Evolutionary conservation across 225 moss, liverwort and hornwort genomes (phyloP).

Genomic region (Pseudisothecium myosuroides): DNA sequence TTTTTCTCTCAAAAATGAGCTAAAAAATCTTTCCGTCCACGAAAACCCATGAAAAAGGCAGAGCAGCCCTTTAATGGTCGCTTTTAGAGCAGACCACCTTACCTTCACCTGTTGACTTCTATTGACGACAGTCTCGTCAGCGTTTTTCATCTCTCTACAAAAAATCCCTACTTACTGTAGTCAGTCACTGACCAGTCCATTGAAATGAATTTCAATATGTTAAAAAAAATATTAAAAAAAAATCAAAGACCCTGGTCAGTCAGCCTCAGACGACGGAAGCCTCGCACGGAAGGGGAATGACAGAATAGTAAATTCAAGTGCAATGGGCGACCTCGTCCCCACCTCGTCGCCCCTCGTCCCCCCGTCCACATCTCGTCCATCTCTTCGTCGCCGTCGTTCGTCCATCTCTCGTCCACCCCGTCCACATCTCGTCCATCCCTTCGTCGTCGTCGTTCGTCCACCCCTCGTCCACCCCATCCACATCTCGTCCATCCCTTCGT

Average conservation of each 20-base stretch:
- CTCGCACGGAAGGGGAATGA: too few species aligned
- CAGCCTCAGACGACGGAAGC: background rate
- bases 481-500: background rate
- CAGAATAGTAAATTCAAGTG: background rate
- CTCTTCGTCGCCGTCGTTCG: background rate
- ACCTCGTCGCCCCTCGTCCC: background rate
- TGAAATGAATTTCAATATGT: background rate
- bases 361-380: background rate
- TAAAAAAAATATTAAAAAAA: too few species aligned
- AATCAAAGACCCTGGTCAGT: background rate
- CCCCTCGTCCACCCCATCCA: background rate
- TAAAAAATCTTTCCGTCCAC: too few species aligned
- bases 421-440: background rate
- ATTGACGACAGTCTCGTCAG: background rate
- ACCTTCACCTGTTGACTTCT: background rate
- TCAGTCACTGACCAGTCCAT: background rate
- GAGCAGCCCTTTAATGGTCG: too few species aligned
- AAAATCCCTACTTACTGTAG: too few species aligned
- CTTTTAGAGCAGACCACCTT: too few species aligned
- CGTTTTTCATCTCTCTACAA: background rate
- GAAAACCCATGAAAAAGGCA: too few species aligned
- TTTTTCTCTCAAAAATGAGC: too few species aligned
- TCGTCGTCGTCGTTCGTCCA: background rate
- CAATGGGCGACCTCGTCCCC: background rate
- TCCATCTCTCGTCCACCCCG: background rate